Evolutionary conservation across 1,284 basidiomycete species (phyloP), one percentile per base, ranked within the genome.

Genomic region (Cryptococcus jaspeensis): DNA sequence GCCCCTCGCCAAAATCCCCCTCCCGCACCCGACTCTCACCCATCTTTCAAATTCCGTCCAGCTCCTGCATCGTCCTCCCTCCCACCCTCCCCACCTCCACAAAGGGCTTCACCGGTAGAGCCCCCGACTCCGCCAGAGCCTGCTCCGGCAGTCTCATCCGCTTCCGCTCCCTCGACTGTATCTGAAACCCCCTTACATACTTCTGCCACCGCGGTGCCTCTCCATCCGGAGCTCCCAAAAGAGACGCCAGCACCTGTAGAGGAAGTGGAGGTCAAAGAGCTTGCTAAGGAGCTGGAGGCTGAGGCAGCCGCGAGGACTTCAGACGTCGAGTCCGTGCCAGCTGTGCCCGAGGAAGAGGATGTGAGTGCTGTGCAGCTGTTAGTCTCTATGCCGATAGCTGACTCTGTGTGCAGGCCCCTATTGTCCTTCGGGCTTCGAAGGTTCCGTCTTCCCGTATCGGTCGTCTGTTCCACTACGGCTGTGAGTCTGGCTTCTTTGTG

Each of bases 401-500:
- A 60, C 28, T 44, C n/a, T 23, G 36, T n/a, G 16, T 20, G 35
- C 60, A 73, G 64, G 48, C 61, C 12, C 71, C 67, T 4, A 67
- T 75, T 18, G 51, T 70, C 11, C 59, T 78, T 11, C 67, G 76
- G 23, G 70, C 76, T 1, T 74, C 72, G 15, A 74, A 66, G 46
- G 92, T 96, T 0, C 93, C 93, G 8, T 89, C 90, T 0, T 94
- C 92, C 0, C 84, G 88, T 6, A 81, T 96, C 20, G 92, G 90
- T 1, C 83, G 93, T 16, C 71, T 96, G 12, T 89, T 96, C 63
- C 93, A 97, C 69, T 96, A 97, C 61, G 93, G 93, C 69, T 90
- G 92, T 88, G 68, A 48, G 84, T 71, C n/a, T n/a, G 20, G 41
- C 20, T 22, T 6, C 13, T 40, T 22, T 2, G 3, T 43, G 15